Percentiles rank a stretch among this genome's conserved stretches.
Evolutionary conservation across 2,329 filamentous ascomycete genomes (phyloP).

Genomic region (Niveomyces coronatus): DNA sequence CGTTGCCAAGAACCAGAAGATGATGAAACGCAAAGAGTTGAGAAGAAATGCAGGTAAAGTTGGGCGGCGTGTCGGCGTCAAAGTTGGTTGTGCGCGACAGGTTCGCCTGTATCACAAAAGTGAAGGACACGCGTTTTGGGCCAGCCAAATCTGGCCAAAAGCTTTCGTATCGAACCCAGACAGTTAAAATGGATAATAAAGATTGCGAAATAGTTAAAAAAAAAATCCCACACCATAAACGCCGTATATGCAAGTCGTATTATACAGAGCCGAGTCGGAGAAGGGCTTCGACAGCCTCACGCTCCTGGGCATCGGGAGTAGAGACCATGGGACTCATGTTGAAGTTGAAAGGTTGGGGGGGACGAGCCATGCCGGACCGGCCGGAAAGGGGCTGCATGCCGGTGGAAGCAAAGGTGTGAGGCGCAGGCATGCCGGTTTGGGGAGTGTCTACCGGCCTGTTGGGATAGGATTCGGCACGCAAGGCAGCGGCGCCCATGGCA

Average conservation of each 20-base stretch:
- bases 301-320: slow-evolving; percentile 60
- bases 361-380: slow-evolving; percentile 41
- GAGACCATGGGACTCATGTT: slow-evolving; percentile 40
- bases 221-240: slow-evolving; percentile 26
- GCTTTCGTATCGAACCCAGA: slow-evolving; percentile 14
- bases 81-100: slow-evolving; percentile 1
- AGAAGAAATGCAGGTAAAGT: background rate
- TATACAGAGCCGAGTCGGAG: slow-evolving; percentile 73
- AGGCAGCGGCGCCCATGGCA: slow-evolving; percentile 72
- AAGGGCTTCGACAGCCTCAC: slow-evolving; percentile 72
- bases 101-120: slow-evolving; percentile 5
- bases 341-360: slow-evolving; percentile 41
- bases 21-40: slow-evolving; percentile 1
- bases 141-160: slow-evolving; percentile 15
- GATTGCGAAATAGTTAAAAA: slow-evolving; percentile 5
- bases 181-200: slow-evolving; percentile 11
- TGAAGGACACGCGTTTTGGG: slow-evolving; percentile 20
- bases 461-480: slow-evolving; percentile 58
- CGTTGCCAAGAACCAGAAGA: slow-evolving; percentile 3
- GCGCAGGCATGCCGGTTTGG: slow-evolving; percentile 21
- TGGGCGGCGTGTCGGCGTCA: slow-evolving; percentile 8
- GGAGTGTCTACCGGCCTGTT: slow-evolving; percentile 43
- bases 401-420: slow-evolving; percentile 39
- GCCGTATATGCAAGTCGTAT: slow-evolving; percentile 44
- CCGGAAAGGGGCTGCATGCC: slow-evolving; percentile 39